phyloP scores from a whole-genome alignment of 139 green algal species.

The Trebouxia sp. region DNA sequence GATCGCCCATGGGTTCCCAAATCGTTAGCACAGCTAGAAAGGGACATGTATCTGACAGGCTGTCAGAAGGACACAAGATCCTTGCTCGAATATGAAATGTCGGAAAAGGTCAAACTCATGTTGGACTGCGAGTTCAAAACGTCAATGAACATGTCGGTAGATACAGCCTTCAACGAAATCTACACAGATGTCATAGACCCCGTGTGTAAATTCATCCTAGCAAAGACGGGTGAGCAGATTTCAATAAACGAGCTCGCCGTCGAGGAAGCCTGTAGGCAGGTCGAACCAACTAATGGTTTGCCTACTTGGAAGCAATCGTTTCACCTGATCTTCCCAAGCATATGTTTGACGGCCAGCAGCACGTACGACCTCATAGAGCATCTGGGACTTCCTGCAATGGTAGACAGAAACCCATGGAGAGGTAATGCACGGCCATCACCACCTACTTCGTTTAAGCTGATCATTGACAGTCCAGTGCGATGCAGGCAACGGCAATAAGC shows the following conservation, averaged over 20 bases:
- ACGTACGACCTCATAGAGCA: neutral
- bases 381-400: neutral
- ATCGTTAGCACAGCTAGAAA: neutral
- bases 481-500: neutral
- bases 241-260: constrained; percentile 9
- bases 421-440: neutral
- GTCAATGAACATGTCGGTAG: neutral
- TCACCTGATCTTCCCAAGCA: neutral
- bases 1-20: neutral
- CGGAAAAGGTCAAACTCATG: constrained; percentile 1
- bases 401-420: neutral
- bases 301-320: neutral
- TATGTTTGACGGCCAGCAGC: constrained; percentile 1
- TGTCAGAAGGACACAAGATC: constrained; percentile 9
- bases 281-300: neutral
- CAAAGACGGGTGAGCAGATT: constrained; percentile 12
- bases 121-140: constrained; percentile 10
- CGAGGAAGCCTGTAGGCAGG: constrained; percentile 10
- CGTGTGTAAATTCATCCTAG: neutral
- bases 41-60: constrained; percentile 8
- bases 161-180: neutral
- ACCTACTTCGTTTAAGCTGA: neutral
- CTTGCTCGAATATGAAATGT: constrained; percentile 10
- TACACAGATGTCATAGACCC: neutral
- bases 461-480: neutral